Evolutionary conservation across 768 basidiomycete genomes (phyloP).

Genomic region (Lactifluus volemus): DNA sequence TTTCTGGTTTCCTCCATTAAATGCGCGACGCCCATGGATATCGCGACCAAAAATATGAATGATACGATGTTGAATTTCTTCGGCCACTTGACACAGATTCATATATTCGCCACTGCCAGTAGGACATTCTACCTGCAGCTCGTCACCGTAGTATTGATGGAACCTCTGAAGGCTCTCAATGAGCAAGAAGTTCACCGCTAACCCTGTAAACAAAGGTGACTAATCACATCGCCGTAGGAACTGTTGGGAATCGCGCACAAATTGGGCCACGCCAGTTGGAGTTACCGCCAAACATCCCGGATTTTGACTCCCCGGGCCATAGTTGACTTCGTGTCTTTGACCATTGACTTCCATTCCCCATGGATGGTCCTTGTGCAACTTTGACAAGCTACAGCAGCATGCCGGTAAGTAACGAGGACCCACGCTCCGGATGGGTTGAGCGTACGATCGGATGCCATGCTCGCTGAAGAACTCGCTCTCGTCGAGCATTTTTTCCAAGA

Average conservation of each 20-base stretch:
- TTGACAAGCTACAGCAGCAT: constrained; percentile 57
- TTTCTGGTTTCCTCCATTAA: constrained; percentile 83
- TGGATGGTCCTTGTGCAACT: constrained; percentile 82
- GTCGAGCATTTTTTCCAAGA: constrained; percentile 94
- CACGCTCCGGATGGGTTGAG: constrained; percentile 12
- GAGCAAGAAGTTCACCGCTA: constrained; percentile 91
- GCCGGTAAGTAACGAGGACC: neutral
- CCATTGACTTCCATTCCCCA: constrained; percentile 95
- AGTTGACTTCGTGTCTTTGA: constrained; percentile 82
- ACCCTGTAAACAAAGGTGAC: constrained; percentile 43
- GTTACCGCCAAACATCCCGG: constrained; percentile 98
- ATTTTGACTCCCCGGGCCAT: constrained; percentile 98
- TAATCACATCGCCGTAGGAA: neutral
- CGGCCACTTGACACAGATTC: constrained; percentile 89
- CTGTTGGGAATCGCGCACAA: constrained; percentile 36
- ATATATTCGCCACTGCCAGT: constrained; percentile 96
- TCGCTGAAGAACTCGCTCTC: constrained; percentile 96
- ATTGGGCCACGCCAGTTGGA: constrained; percentile 97
- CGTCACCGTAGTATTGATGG: constrained; percentile 95
- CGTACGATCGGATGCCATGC: constrained; percentile 91
- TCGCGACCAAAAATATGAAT: constrained; percentile 99
- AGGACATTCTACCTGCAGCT: constrained; percentile 91
- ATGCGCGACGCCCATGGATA: constrained; percentile 73
- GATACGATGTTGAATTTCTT: constrained; percentile 98
- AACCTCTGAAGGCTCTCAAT: constrained; percentile 96